These are phyloP conservation scores for Leccinum solheimii DNA, from an alignment of 1,284 basidiomycete genomes.

Conservation along the genomic window DNA sequence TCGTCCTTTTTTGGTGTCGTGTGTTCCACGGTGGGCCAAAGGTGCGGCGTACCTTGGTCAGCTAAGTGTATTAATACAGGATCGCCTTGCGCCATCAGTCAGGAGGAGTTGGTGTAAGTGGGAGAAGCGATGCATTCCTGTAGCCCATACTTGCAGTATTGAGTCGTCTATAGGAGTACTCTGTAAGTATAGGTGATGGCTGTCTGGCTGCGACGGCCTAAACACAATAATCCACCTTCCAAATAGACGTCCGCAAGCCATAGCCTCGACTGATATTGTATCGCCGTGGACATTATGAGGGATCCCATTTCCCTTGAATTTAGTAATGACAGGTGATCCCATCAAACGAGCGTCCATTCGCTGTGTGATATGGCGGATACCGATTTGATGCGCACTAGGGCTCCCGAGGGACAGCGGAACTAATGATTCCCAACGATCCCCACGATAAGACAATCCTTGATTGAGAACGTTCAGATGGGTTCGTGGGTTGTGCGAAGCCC, in stretches of 20 bases:
- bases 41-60: neutral
- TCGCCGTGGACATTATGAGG: slow-evolving; percentile 4
- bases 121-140: neutral
- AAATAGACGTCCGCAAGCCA: slow-evolving; percentile 12
- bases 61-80: neutral
- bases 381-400: slow-evolving; percentile 4
- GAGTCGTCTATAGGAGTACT: slow-evolving; percentile 2
- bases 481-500: slow-evolving; percentile 6
- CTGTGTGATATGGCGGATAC: slow-evolving; percentile 5
- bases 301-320: slow-evolving; percentile 1
- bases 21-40: slow-evolving; percentile 1
- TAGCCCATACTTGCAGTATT: neutral
- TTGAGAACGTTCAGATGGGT: neutral
- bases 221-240: neutral
- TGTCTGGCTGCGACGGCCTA: neutral
- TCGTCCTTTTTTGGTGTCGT: slow-evolving; percentile 6
- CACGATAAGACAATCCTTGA: slow-evolving; percentile 17
- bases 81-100: neutral
- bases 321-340: slow-evolving; percentile 1
- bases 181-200: neutral
- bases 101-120: neutral
- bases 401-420: neutral
- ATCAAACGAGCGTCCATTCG: neutral
- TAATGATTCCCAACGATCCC: slow-evolving; percentile 8
- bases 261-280: slow-evolving; percentile 21